phyloP scores from a whole-genome alignment of 2,329 filamentous ascomycete species.

The Coleophoma eucalyptorum region DNA sequence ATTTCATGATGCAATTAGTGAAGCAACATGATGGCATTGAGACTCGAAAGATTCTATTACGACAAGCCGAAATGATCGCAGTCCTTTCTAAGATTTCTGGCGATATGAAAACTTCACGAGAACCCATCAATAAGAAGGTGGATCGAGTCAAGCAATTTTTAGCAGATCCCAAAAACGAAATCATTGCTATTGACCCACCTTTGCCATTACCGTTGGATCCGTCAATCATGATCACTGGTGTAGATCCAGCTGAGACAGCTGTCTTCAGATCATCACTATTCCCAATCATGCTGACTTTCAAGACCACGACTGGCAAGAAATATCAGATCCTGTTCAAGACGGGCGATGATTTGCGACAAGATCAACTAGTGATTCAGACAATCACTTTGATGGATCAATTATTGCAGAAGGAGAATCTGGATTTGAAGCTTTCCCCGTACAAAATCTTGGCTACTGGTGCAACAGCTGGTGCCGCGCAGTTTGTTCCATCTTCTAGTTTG shows the following conservation, averaged over 20 bases:
- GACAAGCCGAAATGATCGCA: slow-evolving; percentile 86
- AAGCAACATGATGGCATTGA: slow-evolving; percentile 66
- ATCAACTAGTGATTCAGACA: slow-evolving; percentile 95
- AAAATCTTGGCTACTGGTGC: slow-evolving; percentile 92
- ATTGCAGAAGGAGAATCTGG: slow-evolving; percentile 91
- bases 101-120: slow-evolving; percentile 73
- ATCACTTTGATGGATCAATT: slow-evolving; percentile 98
- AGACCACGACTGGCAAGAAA: slow-evolving; percentile 68
- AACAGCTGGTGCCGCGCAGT: slow-evolving; percentile 86
- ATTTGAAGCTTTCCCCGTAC: slow-evolving; percentile 92
- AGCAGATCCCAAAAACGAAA: slow-evolving; percentile 85
- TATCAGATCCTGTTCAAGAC: slow-evolving; percentile 98
- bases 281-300: slow-evolving; percentile 88
- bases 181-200: slow-evolving; percentile 78
- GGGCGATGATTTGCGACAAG: slow-evolving; percentile 92
- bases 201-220: slow-evolving; percentile 88
- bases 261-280: slow-evolving; percentile 96
- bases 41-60: slow-evolving; percentile 69
- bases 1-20: slow-evolving; percentile 89
- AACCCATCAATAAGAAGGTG: slow-evolving; percentile 74
- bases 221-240: slow-evolving; percentile 71
- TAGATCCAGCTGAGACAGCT: slow-evolving; percentile 77
- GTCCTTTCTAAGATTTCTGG: slow-evolving; percentile 85
- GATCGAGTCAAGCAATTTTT: slow-evolving; percentile 82
- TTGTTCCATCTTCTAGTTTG: slow-evolving; percentile 81